Base-by-base conservation (phyloP, 2,329 filamentous ascomycete genomes). In the Pestalotiopsis sp. region DNA sequence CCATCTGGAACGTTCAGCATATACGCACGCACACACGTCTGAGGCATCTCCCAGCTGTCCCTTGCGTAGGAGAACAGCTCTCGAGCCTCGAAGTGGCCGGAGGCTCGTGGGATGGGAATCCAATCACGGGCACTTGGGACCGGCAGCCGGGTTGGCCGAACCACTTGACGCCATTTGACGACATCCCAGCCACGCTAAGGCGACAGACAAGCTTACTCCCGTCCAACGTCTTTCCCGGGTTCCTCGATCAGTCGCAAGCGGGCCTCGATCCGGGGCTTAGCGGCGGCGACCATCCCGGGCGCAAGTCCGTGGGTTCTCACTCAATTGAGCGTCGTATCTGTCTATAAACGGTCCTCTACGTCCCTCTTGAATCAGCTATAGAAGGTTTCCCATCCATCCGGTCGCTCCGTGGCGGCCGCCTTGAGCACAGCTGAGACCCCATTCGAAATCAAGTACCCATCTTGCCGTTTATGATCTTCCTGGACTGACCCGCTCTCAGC, bases 121-220 rank as follows among this genome's bases (percentile, higher is more conserved):
- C 64, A 66, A 66, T 66, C 64, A 66, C 58, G 17, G 38, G 41
- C 52, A 60, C 25, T 66, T 66, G 60, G 45, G 64, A 66, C 64
- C 64, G 64, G 64, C 64, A 59, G 27, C 64, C 64, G 64, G 27
- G 52, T 38, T 25, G 64, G 4, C 20, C 64, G 31, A 49, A n/a
- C 20, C n/a, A 25, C 23, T 66, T 66, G 64, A 66, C 64, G 64
- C 64, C 64, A 66, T 66, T 66, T 66, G 64, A 66, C 64, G 64
- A 66, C 64, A 66, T 66, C 64, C 64, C 27, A 25, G 56, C 39
- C 63, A 57, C 41, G 63, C 63, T 66, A 66, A 6, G 17, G 41
- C 41, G 41, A 45, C 13, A 17, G 13, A 52, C 45, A 52, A 52
- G 45, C 45, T 52, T 52, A 52, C 45, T 52, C 20, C 45, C 45